These are phyloP conservation scores for Coniochaeta sp. DNA, from an alignment of 2,329 filamentous ascomycete species.

Conservation along the genomic window DNA sequence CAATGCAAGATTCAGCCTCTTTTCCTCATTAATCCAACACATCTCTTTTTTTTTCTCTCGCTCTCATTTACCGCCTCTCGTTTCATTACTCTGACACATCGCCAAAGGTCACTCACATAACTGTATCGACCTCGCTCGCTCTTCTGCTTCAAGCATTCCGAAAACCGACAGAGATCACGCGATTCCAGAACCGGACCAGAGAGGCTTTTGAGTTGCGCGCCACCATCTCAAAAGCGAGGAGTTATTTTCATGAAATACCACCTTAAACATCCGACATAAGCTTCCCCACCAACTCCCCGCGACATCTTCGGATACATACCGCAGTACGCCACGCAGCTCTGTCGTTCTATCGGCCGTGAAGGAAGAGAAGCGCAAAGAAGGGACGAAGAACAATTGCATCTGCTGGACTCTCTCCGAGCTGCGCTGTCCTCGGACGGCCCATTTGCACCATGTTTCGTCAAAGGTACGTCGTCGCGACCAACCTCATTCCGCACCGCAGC, in stretches of 20 bases:
- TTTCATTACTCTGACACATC: slow-evolving; percentile 3
- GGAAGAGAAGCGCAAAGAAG: not conserved
- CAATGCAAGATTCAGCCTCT: slow-evolving; percentile 3
- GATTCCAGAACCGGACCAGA: not conserved
- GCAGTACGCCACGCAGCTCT: not conserved
- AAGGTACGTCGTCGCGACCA: not conserved
- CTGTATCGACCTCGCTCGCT: not conserved
- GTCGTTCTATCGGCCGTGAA: not conserved
- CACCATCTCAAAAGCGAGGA: not conserved
- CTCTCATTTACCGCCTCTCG: slow-evolving; percentile 1
- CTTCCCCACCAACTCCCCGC: not conserved
- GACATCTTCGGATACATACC: not conserved
- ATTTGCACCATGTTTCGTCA: slow-evolving; percentile 2
- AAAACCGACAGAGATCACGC: not conserved
- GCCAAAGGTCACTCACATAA: not conserved
- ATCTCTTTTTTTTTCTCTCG: not conserved
- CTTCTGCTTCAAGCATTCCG: not conserved
- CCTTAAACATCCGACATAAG: not conserved
- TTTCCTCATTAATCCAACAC: slow-evolving; percentile 2
- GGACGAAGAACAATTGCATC: not conserved
- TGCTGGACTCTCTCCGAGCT: not conserved
- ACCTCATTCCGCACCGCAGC: not conserved
- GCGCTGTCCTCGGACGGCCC: slow-evolving; percentile 1
- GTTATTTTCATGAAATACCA: not conserved
- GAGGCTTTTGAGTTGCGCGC: not conserved